Base-by-base conservation (phyloP, 2,329 filamentous ascomycete genomes). In the Aspergillus vadensis region DNA sequence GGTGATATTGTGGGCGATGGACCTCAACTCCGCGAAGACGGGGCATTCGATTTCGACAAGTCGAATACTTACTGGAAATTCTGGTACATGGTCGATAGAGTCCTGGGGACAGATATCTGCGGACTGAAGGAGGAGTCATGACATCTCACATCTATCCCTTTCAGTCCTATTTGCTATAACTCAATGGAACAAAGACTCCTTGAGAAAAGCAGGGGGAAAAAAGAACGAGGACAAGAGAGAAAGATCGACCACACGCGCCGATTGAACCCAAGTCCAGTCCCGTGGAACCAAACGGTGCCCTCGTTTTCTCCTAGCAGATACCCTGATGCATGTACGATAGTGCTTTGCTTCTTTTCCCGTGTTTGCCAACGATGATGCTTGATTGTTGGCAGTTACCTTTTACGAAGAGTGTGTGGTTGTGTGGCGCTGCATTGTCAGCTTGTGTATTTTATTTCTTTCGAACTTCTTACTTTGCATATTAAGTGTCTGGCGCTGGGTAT, bases 1-100 rank as follows among this genome's bases (percentile, higher is more conserved):
- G 87, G 76, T 27, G 78, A 79, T 57, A 78, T 81, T 41, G 79
- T 81, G 17, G 79, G 78, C 8, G 79, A 80, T 59, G 79, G 79
- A 2, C 79, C 79, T 8, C 71, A 77, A 61, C 65, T 81, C 19
- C 73, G 73, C 30, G 79, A 81, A 47, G 79, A 81, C 57, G 79
- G 79, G 2, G 71, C 70, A 8, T 80, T 97, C 68, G 93, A 97
- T 75, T 90, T 88, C 81, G 85, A 85, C 44, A 81, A 79, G 49
- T 86, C 85, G 6, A 84, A 83, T 64, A 67, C 82, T 57, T 88
- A 88, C 66, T 88, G 86, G 86, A 75, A 80, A 23, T 77, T 86
- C 60, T 88, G 85, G 80, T 83, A 82, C 61, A 81, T 77, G 73
- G 68, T 88, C 15, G 86, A 89, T 67, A 72, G 69, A 19, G 72